A percentile compares a stretch with the other conserved stretches of the same genome.
Evolutionary conservation across 2,329 filamentous ascomycete species (phyloP).

Genomic region (Furcasterigmium furcatum): DNA sequence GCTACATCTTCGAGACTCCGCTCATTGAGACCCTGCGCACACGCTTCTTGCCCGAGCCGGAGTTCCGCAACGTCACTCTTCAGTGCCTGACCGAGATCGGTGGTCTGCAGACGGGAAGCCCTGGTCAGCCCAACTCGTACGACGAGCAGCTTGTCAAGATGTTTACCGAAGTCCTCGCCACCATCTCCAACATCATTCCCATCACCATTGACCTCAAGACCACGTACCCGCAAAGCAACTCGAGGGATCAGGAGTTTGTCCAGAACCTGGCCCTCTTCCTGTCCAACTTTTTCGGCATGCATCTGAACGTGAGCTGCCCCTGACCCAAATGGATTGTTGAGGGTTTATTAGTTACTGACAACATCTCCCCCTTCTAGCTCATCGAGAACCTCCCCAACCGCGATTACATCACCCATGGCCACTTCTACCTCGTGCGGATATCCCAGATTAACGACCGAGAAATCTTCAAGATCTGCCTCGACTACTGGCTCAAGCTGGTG

Average conservation of each 20-base stretch:
- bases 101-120: conserved; percentile 78
- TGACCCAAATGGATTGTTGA: background rate
- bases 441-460: conserved; percentile 98
- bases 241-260: conserved; percentile 93
- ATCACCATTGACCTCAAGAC: conserved; percentile 84
- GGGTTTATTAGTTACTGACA: too few relatives aligned
- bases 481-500: conserved; percentile 98
- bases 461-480: conserved; percentile 98
- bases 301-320: conserved; percentile 66
- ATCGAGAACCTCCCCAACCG: conserved; percentile 95
- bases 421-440: conserved; percentile 97
- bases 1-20: conserved; percentile 97
- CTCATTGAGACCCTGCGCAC: conserved; percentile 93
- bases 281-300: conserved; percentile 94
- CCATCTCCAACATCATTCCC: conserved; percentile 90
- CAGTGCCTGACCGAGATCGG: conserved; percentile 98
- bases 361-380: conserved; percentile 51
- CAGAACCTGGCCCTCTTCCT: conserved; percentile 95
- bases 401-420: conserved; percentile 91
- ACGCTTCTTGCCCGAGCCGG: conserved; percentile 86
- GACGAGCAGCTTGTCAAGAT: conserved; percentile 96
- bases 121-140: conserved; percentile 67
- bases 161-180: conserved; percentile 95
- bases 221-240: conserved; percentile 89
- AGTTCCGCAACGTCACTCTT: conserved; percentile 94